Evolutionary conservation across 805 yeast genomes (phyloP).

Genomic region (Sungouiozyma intestinalis): DNA sequence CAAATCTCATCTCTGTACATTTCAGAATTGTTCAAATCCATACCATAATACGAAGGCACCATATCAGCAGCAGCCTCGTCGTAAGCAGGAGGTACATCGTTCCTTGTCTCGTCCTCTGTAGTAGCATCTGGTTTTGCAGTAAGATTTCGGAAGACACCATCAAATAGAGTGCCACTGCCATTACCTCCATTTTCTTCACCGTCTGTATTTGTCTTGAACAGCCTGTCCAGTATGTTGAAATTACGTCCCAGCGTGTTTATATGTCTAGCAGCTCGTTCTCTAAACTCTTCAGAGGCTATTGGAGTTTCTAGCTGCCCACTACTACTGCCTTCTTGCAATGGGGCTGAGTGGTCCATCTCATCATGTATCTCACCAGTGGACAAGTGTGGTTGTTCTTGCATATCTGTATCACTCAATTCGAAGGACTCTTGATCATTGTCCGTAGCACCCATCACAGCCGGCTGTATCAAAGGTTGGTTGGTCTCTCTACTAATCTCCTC

Average conservation of each 20-base stretch:
- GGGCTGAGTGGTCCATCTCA: conserved; percentile 2
- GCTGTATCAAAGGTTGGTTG: neutral
- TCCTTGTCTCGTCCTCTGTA: conserved; percentile 22
- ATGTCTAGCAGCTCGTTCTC: conserved; percentile 15
- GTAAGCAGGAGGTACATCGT: conserved; percentile 71
- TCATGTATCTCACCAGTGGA: neutral
- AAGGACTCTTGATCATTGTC: neutral
- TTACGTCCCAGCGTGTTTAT: conserved; percentile 25
- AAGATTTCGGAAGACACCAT: conserved; percentile 89
- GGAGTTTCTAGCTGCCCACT: conserved; percentile 5
- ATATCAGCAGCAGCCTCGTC: conserved; percentile 93
- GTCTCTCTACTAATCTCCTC: neutral
- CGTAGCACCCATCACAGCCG: neutral
- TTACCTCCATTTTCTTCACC: conserved; percentile 2
- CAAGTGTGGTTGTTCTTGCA: neutral
- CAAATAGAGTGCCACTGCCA: conserved; percentile 30
- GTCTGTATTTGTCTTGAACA: conserved; percentile 20
- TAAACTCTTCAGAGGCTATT: conserved; percentile 6
- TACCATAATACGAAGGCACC: conserved; percentile 95
- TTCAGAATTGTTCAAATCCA: conserved; percentile 54
- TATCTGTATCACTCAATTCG: neutral
- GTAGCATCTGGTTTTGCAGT: conserved; percentile 74
- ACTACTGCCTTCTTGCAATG: conserved; percentile 3
- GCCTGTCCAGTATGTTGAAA: conserved; percentile 32
- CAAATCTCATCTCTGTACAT: conserved; percentile 74